Evolutionary conservation across 2,329 filamentous ascomycete species (phyloP), one percentile per base, ranked within the genome.

Genomic region (Calonectria honghensis): DNA sequence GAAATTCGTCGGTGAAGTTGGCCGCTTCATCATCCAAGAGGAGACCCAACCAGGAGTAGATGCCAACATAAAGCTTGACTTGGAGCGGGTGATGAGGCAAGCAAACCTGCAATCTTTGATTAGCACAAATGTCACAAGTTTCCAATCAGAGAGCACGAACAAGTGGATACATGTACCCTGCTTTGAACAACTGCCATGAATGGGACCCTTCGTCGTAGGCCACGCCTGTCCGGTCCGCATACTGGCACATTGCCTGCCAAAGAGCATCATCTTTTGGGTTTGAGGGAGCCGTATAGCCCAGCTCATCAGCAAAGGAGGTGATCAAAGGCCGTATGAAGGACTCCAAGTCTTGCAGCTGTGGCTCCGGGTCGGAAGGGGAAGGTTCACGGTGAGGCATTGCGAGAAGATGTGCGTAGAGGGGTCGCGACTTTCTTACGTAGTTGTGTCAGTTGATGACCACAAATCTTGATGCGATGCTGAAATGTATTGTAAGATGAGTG

Each of bases 31-130:
- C 73, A 3, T 75, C 75, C 1, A 75, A 37, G 1, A 76, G 67
- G n/a, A 76, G 67, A 0, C 70, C 73, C 0, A 75, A 37, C 68
- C 68, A 76, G 4, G 70, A 64, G 31, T 69, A 76, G 6, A 75
- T 74, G 0, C 70, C 70, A 10, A 75, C 32, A 7, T 68, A 76
- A 2, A 59, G 7, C 14, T 59, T 70, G 0, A 74, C 73, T 16
- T 76, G 67, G 6, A 76, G 2, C 2, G 70, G 75, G 10, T 76
- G 75, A 6, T 74, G n/a, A 14, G 67, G 70, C 13, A 71, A 75
- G 16, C 73, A 76, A 14, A 71, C 41, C 73, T 73, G 6, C 2
- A 7, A 0, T 14, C 0, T n/a, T 29, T 10, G 2, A 0, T 65
- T 13, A 72, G 29, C 3, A 11, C 29, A 6, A 14, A 27, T 6